phyloP scores from a whole-genome alignment of 257 asterid species.

The Plantago ovata region DNA sequence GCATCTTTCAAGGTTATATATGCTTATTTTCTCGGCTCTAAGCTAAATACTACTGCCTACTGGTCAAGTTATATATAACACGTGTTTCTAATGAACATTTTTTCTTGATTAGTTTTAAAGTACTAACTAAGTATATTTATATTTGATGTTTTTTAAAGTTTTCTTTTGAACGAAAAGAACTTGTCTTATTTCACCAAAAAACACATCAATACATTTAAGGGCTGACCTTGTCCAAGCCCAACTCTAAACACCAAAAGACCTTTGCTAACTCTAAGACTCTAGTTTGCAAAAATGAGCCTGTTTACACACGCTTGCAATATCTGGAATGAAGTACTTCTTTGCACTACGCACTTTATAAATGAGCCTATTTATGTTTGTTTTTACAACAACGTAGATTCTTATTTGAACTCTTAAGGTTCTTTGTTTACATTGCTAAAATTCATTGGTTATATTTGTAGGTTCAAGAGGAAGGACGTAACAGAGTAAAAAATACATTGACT shows the following conservation, averaged over 20 bases:
- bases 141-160: neutral
- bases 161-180: too few relatives aligned
- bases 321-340: too few relatives aligned
- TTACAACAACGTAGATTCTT: neutral
- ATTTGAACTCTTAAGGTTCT: neutral
- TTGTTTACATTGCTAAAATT: slow-evolving; percentile 5
- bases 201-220: too few relatives aligned
- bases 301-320: too few relatives aligned
- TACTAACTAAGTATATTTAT: neutral
- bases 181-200: too few relatives aligned
- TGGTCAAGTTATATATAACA: slow-evolving; percentile 2
- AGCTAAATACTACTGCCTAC: slow-evolving; percentile 13
- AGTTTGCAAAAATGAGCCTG: too few relatives aligned
- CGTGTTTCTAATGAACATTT: neutral
- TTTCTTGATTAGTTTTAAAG: neutral
- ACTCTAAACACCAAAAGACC: too few relatives aligned
- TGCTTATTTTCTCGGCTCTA: slow-evolving; percentile 17
- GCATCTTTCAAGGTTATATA: slow-evolving; percentile 62
- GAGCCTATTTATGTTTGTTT: too few relatives aligned
- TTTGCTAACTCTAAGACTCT: too few relatives aligned
- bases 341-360: too few relatives aligned
- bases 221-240: too few relatives aligned
- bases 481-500: slow-evolving; percentile 54
- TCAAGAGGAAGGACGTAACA: slow-evolving; percentile 71
- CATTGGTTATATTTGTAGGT: slow-evolving; percentile 41